These are phyloP conservation scores for Eucalyptus viminalis DNA, from an alignment of 345 rosid species.

Conservation along the genomic window DNA sequence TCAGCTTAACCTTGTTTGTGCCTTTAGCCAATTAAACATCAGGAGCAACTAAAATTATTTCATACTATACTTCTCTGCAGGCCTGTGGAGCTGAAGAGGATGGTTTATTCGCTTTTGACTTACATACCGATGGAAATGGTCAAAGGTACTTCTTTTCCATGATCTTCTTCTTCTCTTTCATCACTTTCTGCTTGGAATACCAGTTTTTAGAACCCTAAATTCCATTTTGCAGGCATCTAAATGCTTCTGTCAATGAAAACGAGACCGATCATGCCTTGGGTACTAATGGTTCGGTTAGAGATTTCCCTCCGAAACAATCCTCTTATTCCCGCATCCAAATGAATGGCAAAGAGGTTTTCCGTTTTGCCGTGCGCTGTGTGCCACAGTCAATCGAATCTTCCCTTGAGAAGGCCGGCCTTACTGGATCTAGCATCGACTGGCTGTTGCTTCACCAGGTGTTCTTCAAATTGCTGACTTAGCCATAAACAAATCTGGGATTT, in stretches of 20 bases:
- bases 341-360: conserved; percentile 94
- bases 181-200: background rate
- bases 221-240: conserved; percentile 50
- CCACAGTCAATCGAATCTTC: conserved; percentile 79
- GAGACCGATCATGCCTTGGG: conserved; percentile 27
- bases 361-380: conserved; percentile 75
- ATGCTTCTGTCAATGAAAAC: conserved; percentile 30
- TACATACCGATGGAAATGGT: conserved; percentile 85
- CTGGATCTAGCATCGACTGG: conserved; percentile 70
- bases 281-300: conserved; percentile 48
- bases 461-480: background rate
- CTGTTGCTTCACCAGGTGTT: conserved; percentile 89
- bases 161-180: background rate
- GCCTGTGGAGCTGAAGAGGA: conserved; percentile 78
- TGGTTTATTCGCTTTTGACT: conserved; percentile 71
- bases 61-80: conserved; percentile 13
- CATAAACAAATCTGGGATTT: background rate
- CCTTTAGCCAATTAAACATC: background rate
- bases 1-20: background rate
- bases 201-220: background rate
- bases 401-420: conserved; percentile 69
- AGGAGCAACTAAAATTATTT: background rate
- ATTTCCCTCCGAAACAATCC: conserved; percentile 47
- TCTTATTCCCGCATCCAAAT: conserved; percentile 67
- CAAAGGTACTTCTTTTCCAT: conserved; percentile 27